Evolutionary conservation across 805 yeast species (phyloP), one percentile per base, ranked within the genome.

Genomic region (Cyberlindnera samutprakarnensis): DNA sequence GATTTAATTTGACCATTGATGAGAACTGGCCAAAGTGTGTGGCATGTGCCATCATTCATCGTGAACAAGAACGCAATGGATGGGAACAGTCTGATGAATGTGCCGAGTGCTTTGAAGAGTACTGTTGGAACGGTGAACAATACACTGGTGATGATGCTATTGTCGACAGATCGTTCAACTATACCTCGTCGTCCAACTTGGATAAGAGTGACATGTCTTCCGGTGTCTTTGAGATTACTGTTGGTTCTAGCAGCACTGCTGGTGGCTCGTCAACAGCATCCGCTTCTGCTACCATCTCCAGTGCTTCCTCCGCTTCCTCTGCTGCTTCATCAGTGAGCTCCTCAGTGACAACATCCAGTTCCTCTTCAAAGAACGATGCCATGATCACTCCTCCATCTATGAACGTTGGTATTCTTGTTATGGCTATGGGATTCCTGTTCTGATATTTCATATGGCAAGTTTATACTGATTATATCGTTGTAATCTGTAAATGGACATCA

Each of bases 21-120:
- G 18, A 14, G 5, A 18, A 27, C 22, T 25, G 28, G 28, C 28
- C 28, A 43, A 52, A 60, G 5, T 85, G 95, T 62, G 68, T 85
- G 31, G 82, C 82, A 3, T 85, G 95, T 65, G 95, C 94, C 12
- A 70, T 85, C 32, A 65, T 84, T 37, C 78, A 84, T 60, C 74
- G 95, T 54, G 72, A 80, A 25, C 77, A 78, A 51, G 92, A 84
- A 58, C 68, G 87, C 50, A 57, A 66, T 23, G 75, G 76, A 18
- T 56, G 64, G 23, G 64, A 70, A n/a, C 79, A 80, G 38, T 56
- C 63, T 12, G 75, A 66, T 2, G 85, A 81, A 49, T 86, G 96
- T 61, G 59, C 72, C 44, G 39, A 61, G 33, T 86, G 96, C 54
- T 83, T 86, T 54, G 57, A 62, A 22, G 63, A 61, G 6, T 84